Conservation (phyloP, 2,329 filamentous ascomycete species). For the Scolecobasidium constrictum region DNA sequence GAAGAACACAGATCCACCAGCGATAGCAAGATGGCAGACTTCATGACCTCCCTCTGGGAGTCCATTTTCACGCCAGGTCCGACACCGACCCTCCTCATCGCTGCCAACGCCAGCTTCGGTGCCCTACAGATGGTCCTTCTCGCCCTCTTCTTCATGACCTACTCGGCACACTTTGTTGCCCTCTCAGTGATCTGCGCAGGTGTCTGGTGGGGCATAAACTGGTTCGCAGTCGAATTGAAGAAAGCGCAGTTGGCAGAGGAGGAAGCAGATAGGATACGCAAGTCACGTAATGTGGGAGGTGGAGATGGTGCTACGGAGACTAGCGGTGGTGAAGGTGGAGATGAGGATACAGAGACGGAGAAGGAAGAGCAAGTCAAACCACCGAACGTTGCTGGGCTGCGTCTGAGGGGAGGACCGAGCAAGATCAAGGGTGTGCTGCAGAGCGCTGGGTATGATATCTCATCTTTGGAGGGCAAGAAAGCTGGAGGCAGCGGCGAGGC, state of each 20-base stretch:
- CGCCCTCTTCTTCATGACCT: constrained; percentile 65
- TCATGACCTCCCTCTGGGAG: constrained; percentile 70
- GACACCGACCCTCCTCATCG: constrained; percentile 76
- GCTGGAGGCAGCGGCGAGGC: neutral
- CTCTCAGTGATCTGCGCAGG: constrained; percentile 70
- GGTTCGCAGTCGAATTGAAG: constrained; percentile 67
- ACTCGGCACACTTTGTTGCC: constrained; percentile 79
- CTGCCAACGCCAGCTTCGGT: constrained; percentile 83
- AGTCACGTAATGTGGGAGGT: neutral
- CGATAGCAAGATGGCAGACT: constrained; percentile 39
- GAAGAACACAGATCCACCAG: too few species aligned
- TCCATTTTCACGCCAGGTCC: constrained; percentile 90
- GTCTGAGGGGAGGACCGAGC: constrained; percentile 6
- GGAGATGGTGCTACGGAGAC: constrained; percentile 5
- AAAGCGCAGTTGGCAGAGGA: constrained; percentile 36
- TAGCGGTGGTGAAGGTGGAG: constrained; percentile 5
- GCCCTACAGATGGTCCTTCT: constrained; percentile 71
- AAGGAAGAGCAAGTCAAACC: constrained; percentile 21
- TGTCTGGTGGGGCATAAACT: constrained; percentile 92
- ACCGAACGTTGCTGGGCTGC: neutral
- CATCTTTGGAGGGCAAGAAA: neutral
- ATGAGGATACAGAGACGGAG: constrained; percentile 16
- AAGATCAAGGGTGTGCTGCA: constrained; percentile 10
- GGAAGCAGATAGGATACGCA: constrained; percentile 33
- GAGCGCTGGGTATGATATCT: constrained; percentile 1